Base-by-base conservation (phyloP, 176 grass and related monocot genomes). In the Zea luxurians region DNA sequence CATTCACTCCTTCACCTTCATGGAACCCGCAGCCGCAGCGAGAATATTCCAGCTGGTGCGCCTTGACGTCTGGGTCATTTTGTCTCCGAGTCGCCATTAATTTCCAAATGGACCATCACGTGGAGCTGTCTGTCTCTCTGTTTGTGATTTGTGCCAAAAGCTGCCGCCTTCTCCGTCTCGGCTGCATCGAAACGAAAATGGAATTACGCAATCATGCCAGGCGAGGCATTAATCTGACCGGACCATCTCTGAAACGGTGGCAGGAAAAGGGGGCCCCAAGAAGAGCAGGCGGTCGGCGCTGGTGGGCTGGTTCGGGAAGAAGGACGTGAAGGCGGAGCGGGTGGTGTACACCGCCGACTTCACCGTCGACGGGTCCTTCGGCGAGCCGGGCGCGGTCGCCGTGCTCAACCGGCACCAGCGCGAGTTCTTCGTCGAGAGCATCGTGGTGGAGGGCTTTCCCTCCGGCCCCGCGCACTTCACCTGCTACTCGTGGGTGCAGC, bases 281-380 rank as follows among this genome's bases (percentile, higher is more conserved):
- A 88, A 60, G 77, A 97, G 91, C 87, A 91, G 74, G 79, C 64
- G 4, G 11, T 87, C 90, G 0, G 45, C 64, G 55, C 72, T 99
- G 44, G 78, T 80, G 41, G 90, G 86, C 2, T 99, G 96, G 96
- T 99, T 93, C 77, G 83, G 93, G 65, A 95, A 99, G 84, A 90
- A 90, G 75, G 85, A 99, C 68, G 36, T 78, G 21, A 95, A 95
- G 80, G 81, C 81, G 69, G 90, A 95, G 69, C 73, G 73, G 62
- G 88, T 95, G 84, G 90, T 93, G 75, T 93, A 91, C 86, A 91
- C 88, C 57, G 92, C 86, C 9, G 92, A 95, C 75, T 99, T 99
- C 89, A 38, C 80, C 50, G 76, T 99, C 20, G 92, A 90, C 88
- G 85, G 86, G 3, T 72, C 45, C 16, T 95, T 95, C 78, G 92